Base-by-base conservation (phyloP, 208 protist genomes). In the Acanthamoeba triangularis region DNA sequence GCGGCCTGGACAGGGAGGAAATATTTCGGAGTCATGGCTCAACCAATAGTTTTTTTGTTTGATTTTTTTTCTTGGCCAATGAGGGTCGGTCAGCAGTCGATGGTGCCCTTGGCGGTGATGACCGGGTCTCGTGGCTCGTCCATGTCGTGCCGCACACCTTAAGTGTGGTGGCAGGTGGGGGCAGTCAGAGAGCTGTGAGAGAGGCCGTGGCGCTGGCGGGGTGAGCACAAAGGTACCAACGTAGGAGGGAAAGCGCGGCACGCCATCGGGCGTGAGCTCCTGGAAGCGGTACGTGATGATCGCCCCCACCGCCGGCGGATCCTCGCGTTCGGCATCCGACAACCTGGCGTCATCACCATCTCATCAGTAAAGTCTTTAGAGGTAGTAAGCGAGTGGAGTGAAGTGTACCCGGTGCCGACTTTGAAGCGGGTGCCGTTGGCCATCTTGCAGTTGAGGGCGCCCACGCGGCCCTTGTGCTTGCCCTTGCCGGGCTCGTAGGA, bases 221-320 rank as follows among this genome's bases (percentile, higher is more conserved):
- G 14, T 11, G 44, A 82, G 28, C 14, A 82, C 6, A 82, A 20
- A 13, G 76, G 28, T 49, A 54, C 96, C 87, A n/a, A 97, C n/a
- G 95, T 96, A 97, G 30, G 94, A 93, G 28, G 96, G 96, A 47
- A 98, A 98, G 88, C 97, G 97, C 8, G 97, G 97, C 4, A 97
- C 91, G 69, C 97, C 97, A 41, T 95, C 80, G n/a, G 91, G 23
- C 20, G 96, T 97, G 44, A 97, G 82, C 80, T 98, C 97, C 80
- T 97, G 97, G 92, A 97, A 98, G 23, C 96, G 96, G 49, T 97
- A 97, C 6, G 97, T 98, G 82, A 98, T 94, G 35, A 98, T 96
- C 18, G 95, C 54, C 28, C 97, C 97, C 30, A 98, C 72, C 35
- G 88, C 25, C 23, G 97, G 97, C 23, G 97, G 97, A 20, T 80